A percentile compares a stretch with the other conserved stretches of the same genome.
These are phyloP conservation scores for Dothistroma pini DNA, from an alignment of 2,329 filamentous ascomycete species.

Conservation along the genomic window DNA sequence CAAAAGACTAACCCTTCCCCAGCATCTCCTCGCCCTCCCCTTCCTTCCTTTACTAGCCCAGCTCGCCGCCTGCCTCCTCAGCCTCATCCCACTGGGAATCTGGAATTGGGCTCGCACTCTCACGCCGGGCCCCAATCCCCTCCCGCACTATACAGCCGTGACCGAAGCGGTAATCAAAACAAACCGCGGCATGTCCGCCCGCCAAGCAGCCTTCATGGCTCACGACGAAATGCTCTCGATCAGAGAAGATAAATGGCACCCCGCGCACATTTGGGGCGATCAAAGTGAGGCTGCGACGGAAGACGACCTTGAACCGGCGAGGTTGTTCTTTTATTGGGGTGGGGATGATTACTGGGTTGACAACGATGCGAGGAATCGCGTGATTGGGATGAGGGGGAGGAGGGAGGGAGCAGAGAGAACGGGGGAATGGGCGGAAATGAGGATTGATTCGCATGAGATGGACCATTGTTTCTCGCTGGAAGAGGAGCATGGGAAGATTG, in stretches of 20 bases:
- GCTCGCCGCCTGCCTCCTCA: conserved; percentile 43
- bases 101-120: conserved; percentile 11
- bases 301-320: conserved; percentile 17
- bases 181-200: conserved; percentile 41
- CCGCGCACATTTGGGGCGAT: conserved; percentile 57
- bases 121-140: conserved; percentile 11
- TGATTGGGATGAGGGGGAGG: conserved; percentile 44
- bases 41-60: conserved; percentile 44
- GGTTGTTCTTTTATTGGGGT: conserved; percentile 58
- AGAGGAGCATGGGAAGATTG: conserved; percentile 35
- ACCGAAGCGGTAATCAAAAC: conserved; percentile 52
- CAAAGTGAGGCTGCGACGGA: not conserved
- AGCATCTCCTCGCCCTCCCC: conserved; percentile 15
- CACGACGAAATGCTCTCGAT: conserved; percentile 57
- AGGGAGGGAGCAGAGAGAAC: conserved; percentile 29
- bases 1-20: not conserved
- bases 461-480: conserved; percentile 59
- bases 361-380: conserved; percentile 53
- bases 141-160: conserved; percentile 40
- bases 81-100: conserved; percentile 36
- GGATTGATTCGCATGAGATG: conserved; percentile 52
- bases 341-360: conserved; percentile 61
- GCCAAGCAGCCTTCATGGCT: conserved; percentile 57
- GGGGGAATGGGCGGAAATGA: conserved; percentile 47
- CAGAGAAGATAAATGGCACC: conserved; percentile 57